Base-by-base conservation (phyloP, 1,284 basidiomycete genomes). In the Phellinidium pouzarii region DNA sequence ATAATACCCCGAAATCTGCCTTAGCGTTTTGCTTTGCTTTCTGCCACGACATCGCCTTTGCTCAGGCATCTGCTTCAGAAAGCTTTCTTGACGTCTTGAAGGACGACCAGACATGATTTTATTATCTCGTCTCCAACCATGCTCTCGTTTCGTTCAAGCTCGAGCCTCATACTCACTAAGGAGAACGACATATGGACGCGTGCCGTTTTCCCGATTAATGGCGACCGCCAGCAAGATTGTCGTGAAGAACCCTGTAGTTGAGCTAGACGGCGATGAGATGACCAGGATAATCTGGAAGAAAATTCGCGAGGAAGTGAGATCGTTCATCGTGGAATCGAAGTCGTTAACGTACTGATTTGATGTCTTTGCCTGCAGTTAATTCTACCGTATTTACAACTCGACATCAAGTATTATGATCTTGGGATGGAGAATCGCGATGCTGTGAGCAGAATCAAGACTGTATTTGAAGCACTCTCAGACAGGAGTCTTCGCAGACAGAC, bases 271-370 rank as follows among this genome's bases (percentile, higher is more conserved):
- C 49, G 93, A 96, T 71, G 93, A 96, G 72, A 95, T 95, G 93
- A 96, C 93, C 38, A 79, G 93, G 61, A 94, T 96, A 62, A 96
- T 97, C 69, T 97, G 94, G 94, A 92, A 96, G 79, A 96, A 95
- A 79, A 97, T 98, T 68, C 80, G 92, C 54, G 88, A 97, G 64
- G 91, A 97, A 79, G 90, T 91, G 56, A 53, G 77, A 69, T 25
- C 4, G 7, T n/a, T n/a, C n/a, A n/a, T n/a, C n/a, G 3, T 12
- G 20, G n/a, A 19, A 37, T 7, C 42, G 17, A 36, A 25, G 31
- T 40, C 17, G 29, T 20, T 31, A 43, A 25, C 34, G 31, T 40
- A 19, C 27, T 48, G 40, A 22, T 44, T n/a, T 50, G 19, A 52
- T 44, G 49, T 14, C 43, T 25, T 44, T 26, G 31, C 26, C 22